Percentiles rank a stretch among this genome's conserved stretches.
phyloP scores from a whole-genome alignment of 2,329 filamentous ascomycete species.

The Botrytis paeoniae region DNA sequence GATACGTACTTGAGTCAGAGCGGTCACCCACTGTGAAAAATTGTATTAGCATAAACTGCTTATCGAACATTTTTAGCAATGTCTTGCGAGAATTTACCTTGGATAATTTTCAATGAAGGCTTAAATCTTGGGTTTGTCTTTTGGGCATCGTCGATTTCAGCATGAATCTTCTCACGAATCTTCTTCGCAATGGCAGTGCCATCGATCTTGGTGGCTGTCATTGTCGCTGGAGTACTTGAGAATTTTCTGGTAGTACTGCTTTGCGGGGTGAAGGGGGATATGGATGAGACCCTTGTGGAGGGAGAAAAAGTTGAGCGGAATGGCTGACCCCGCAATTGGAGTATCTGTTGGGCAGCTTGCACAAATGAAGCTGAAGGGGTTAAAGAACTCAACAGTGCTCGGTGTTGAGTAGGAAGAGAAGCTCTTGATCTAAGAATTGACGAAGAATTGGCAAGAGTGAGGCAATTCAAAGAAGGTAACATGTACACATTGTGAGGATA shows the following conservation, averaged over 20 bases:
- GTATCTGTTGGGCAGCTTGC: slow-evolving; percentile 18
- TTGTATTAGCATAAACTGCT: slow-evolving; percentile 24
- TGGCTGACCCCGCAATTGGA: slow-evolving; percentile 32
- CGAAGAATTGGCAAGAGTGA: neutral
- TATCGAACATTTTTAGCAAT: neutral
- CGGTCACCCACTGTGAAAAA: slow-evolving; percentile 72
- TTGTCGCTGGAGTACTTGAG: slow-evolving; percentile 56
- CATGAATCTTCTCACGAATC: slow-evolving; percentile 78
- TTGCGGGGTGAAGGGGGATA: neutral
- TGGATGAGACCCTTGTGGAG: slow-evolving; percentile 25
- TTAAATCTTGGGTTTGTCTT: slow-evolving; percentile 80
- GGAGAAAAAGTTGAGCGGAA: slow-evolving; percentile 22
- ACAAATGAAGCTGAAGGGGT: slow-evolving; percentile 22
- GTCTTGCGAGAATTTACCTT: slow-evolving; percentile 57
- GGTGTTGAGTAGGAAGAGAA: slow-evolving; percentile 21
- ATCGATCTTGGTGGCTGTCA: slow-evolving; percentile 90
- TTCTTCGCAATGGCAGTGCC: slow-evolving; percentile 91
- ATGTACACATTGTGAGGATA: neutral
- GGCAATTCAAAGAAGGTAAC: slow-evolving; percentile 15
- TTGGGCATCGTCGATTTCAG: slow-evolving; percentile 79
- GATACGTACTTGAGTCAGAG: slow-evolving; percentile 79
- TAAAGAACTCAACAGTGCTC: slow-evolving; percentile 10
- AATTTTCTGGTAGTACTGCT: slow-evolving; percentile 38
- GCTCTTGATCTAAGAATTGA: slow-evolving; percentile 6
- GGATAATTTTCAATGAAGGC: slow-evolving; percentile 89